Base-by-base conservation (phyloP, 257 asterid genomes). In the Anisodus acutangulus region DNA sequence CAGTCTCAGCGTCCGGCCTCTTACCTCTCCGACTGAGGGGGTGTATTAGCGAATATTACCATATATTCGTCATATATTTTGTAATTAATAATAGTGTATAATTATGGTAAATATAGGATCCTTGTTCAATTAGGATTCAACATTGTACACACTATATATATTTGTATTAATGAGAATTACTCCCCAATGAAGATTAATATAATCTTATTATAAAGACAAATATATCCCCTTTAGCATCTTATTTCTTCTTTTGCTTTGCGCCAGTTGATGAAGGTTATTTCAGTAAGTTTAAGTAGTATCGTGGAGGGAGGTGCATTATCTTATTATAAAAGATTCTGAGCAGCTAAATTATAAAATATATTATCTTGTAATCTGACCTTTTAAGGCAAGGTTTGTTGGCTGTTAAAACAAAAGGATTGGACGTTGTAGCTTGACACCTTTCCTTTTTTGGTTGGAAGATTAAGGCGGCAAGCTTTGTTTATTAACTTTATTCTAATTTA, bases 361-460 rank as follows among this genome's bases (percentile, higher is more conserved):
- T 86, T 86, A 84, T 88, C 90, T 76, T 62, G 86, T 68, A 84
- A 84, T 60, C 86, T 81, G 89, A 88, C 57, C 90, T 86, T 88
- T 79, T 86, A 88, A 88, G 90, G 86, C 88, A 84, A 84, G 88
- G 83, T 57, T 86, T 85, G 84, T 81, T 74, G 85, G 85, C 43
- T 81, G 76, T 39, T 37, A 55, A 83, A 47, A 9, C 51, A 83
- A 79, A 9, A 22, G 13, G 4, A 72, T 81, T 12, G 79, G 57
- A 78, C 51, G 57, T 69, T 69, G 84, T 71, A 62, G 45, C 63
- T 41, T 70, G 9, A 85, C 87, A 85, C 80, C 83, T 68, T 76
- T 81, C 37, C 69, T n/a, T 66, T 72, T 81, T 82, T 86, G 82
- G 84, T 85, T 76, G 86, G 87, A 67, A 3, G 41, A 10, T 57